phyloP scores from a whole-genome alignment of 2,329 filamentous ascomycete genomes.

The Calonectria hawksworthii region DNA sequence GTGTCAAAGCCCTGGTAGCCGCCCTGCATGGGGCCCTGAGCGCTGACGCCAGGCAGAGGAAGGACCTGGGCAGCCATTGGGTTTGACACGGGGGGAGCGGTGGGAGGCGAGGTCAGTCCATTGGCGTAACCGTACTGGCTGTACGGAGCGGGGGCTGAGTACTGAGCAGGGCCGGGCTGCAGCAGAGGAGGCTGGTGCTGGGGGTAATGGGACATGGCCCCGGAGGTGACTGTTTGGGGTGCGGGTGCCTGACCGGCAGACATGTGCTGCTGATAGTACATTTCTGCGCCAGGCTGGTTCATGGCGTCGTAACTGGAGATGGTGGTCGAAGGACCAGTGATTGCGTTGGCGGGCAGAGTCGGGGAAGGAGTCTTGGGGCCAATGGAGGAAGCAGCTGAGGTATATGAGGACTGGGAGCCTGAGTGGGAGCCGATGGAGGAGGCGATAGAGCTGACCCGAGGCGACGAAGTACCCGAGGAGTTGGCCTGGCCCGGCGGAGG shows the following conservation, averaged over 20 bases:
- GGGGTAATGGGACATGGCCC: slow-evolving; percentile 81
- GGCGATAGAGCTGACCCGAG: slow-evolving; percentile 82
- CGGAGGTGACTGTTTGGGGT: slow-evolving; percentile 82
- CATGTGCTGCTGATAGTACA: slow-evolving; percentile 89
- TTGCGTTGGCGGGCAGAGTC: slow-evolving; percentile 67
- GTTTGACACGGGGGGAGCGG: slow-evolving; percentile 76
- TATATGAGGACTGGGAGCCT: slow-evolving; percentile 68
- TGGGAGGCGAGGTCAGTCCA: slow-evolving; percentile 84
- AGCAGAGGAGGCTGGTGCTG: slow-evolving; percentile 82
- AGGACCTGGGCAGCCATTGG: slow-evolving; percentile 77
- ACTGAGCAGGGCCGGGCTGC: slow-evolving; percentile 79
- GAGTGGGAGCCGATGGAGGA: slow-evolving; percentile 66
- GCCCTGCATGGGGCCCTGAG: slow-evolving; percentile 65
- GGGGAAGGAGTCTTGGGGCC: slow-evolving; percentile 85
- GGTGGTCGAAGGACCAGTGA: slow-evolving; percentile 48
- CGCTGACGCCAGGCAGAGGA: slow-evolving; percentile 74
- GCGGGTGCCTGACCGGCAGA: slow-evolving; percentile 81
- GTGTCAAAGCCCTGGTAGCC: slow-evolving; percentile 79
- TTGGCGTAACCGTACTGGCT: slow-evolving; percentile 81
- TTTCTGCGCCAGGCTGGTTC: slow-evolving; percentile 84
- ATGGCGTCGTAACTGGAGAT: slow-evolving; percentile 67
- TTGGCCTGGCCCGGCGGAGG: slow-evolving; percentile 78
- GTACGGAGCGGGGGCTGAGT: slow-evolving; percentile 74
- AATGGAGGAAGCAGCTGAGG: slow-evolving; percentile 68
- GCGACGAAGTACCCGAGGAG: slow-evolving; percentile 80